These are phyloP conservation scores for Cryptococcus sp. DNA, from an alignment of 1,284 basidiomycete species.

Conservation along the genomic window DNA sequence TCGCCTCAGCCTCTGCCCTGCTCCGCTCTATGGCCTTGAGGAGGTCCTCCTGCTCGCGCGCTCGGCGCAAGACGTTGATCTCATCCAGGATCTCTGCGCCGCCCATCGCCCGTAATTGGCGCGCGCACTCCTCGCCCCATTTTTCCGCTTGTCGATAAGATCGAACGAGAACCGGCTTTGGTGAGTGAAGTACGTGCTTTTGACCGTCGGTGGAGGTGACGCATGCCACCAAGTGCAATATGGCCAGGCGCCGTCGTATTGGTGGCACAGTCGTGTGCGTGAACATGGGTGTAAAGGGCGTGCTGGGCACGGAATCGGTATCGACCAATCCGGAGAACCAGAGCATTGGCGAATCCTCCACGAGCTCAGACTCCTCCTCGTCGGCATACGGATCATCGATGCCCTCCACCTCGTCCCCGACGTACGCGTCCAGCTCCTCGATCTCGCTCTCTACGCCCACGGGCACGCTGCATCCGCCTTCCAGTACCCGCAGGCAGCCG, in stretches of 20 bases:
- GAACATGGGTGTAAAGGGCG: constrained; percentile 19
- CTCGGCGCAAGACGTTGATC: constrained; percentile 67
- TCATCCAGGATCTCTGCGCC: constrained; percentile 76
- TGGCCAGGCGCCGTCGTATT: constrained; percentile 38
- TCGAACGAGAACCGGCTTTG: constrained; percentile 61
- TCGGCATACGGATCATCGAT: constrained; percentile 21
- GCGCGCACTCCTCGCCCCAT: constrained; percentile 68
- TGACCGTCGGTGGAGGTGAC: constrained; percentile 76
- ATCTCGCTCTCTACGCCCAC: constrained; percentile 75
- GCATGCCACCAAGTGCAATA: constrained; percentile 69
- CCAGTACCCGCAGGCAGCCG: constrained; percentile 79
- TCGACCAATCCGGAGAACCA: constrained; percentile 50
- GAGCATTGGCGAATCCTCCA: constrained; percentile 38
- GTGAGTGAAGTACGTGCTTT: constrained; percentile 67
- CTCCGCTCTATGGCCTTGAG: constrained; percentile 35
- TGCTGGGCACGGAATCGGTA: constrained; percentile 13
- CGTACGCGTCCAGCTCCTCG: constrained; percentile 26
- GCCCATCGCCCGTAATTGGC: constrained; percentile 65
- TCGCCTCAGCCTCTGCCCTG: constrained; percentile 5
- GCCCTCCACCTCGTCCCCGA: constrained; percentile 16
- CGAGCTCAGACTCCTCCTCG: constrained; percentile 22
- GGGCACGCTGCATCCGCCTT: constrained; percentile 96
- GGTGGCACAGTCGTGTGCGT: constrained; percentile 27
- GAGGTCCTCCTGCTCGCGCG: constrained; percentile 59
- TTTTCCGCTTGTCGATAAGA: constrained; percentile 64